Evolutionary conservation across 2,329 filamentous ascomycete species (phyloP).

Genomic region (Alternaria postmessia): DNA sequence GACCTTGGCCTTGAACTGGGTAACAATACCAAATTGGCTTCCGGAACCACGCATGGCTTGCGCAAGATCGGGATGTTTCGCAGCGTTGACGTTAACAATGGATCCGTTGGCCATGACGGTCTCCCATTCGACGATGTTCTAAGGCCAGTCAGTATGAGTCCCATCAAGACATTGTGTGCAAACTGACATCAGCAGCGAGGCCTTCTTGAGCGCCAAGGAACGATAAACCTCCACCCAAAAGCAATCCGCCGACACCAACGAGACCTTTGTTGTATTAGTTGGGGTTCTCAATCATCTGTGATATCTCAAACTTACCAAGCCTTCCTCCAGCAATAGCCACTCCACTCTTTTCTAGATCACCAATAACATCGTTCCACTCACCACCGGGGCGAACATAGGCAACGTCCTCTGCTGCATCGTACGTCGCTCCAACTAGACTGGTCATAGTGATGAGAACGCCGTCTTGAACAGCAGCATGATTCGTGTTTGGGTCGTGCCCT

Average conservation of each 20-base stretch:
- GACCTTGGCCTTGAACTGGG: slow-evolving; percentile 32
- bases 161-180: not conserved
- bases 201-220: slow-evolving; percentile 37
- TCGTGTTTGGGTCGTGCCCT: slow-evolving; percentile 51
- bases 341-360: slow-evolving; percentile 43
- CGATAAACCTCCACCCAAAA: slow-evolving; percentile 32
- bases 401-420: slow-evolving; percentile 43
- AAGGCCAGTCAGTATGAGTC: not conserved
- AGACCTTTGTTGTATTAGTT: slow-evolving; percentile 19
- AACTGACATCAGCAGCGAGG: slow-evolving; percentile 36
- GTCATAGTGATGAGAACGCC: slow-evolving; percentile 51
- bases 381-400: slow-evolving; percentile 53
- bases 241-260: slow-evolving; percentile 33
- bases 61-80: slow-evolving; percentile 42
- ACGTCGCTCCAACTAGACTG: slow-evolving; percentile 47
- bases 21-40: slow-evolving; percentile 40
- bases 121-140: slow-evolving; percentile 45
- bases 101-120: slow-evolving; percentile 44
- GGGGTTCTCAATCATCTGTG: not conserved
- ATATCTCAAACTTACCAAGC: slow-evolving; percentile 19
- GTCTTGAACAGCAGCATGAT: slow-evolving; percentile 46
- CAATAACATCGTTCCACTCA: slow-evolving; percentile 53
- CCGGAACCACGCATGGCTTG: slow-evolving; percentile 43
- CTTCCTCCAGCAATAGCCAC: slow-evolving; percentile 46
- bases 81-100: slow-evolving; percentile 34